These are phyloP conservation scores for Phyllosticta ampelicida DNA, from an alignment of 2,329 filamentous ascomycete species.

Conservation along the genomic window DNA sequence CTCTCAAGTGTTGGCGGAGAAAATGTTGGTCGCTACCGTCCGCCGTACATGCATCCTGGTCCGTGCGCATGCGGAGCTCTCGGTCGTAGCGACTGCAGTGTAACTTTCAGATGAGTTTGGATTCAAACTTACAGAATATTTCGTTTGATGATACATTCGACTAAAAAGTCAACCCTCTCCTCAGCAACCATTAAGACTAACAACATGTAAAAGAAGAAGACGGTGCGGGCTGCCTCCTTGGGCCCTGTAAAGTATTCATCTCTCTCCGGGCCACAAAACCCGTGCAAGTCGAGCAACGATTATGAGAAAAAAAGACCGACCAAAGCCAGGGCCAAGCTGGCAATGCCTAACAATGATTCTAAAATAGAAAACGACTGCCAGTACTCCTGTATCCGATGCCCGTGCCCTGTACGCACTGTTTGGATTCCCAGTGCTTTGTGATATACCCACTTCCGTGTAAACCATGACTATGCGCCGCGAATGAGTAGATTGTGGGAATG, in stretches of 20 bases:
- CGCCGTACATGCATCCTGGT: conserved; percentile 1
- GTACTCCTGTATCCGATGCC: not conserved
- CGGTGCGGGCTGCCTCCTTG: not conserved
- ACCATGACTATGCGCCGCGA: conserved; percentile 2
- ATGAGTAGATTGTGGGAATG: not conserved
- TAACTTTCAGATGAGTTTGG: not conserved
- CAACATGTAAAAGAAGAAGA: not conserved
- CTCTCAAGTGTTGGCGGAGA: conserved; percentile 6
- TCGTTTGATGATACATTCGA: not conserved
- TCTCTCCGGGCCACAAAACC: not conserved
- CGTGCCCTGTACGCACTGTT: not conserved
- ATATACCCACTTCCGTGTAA: not conserved
- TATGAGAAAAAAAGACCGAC: not conserved
- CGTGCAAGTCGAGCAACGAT: not conserved
- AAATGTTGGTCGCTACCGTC: conserved; percentile 6
- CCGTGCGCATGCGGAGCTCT: not conserved
- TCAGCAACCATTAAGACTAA: not conserved
- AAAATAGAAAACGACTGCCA: not conserved
- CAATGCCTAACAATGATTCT: not conserved
- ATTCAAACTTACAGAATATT: not conserved
- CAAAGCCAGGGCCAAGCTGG: not conserved
- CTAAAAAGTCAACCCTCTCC: not conserved
- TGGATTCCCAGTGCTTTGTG: not conserved
- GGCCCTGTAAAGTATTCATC: not conserved
- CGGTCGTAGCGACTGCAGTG: not conserved